Base-by-base conservation (phyloP, 2,329 filamentous ascomycete species). In the Grosmannia penicillata region DNA sequence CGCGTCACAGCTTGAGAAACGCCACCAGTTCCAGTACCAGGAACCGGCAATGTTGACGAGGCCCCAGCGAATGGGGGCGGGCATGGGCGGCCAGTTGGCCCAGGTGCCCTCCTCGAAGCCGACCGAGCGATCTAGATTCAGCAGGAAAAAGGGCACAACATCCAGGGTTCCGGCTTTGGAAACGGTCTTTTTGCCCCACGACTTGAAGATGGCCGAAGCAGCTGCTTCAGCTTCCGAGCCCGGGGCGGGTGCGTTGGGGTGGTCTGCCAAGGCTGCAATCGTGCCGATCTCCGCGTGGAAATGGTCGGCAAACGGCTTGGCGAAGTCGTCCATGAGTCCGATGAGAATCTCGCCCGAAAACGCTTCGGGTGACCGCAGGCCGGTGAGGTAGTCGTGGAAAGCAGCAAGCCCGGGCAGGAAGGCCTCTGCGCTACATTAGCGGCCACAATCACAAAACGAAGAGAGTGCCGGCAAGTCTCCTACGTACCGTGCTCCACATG, bases 41-140 rank as follows among this genome's bases (percentile, higher is more conserved):
- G 67, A 61, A 2, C 72, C 73, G 2, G 61, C 71, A 31, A 78
- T 53, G 47, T 76, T 77, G 26, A 70, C 61, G 43, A 80, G 48
- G 0, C 65, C 66, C 72, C 72, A 79, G 39, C 65, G 63, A 42
- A 78, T 62, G 4, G 70, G 65, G 6, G 59, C 62, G 1, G 75
- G 74, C 60, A 79, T 78, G 0, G 75, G 72, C 32, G 75, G 75
- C 74, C 75, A 80, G 47, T 66, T 64, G 11, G 60, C 61, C 72
- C 75, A 78, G 49, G 63, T 52, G 19, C 72, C 72, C 6, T 67
- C 67, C 54, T 80, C 76, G 13, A 52, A 52, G 18, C 39, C 39
- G 43, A 59, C 63, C 4, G 66, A 73, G 30, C 60, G 55, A 51
- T 80, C 76, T 18, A 77, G 55, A 49, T 79, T 79, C 45, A 77